Evolutionary conservation across 306 rosid genomes (phyloP).

Genomic region (Canavalia ensiformis): DNA sequence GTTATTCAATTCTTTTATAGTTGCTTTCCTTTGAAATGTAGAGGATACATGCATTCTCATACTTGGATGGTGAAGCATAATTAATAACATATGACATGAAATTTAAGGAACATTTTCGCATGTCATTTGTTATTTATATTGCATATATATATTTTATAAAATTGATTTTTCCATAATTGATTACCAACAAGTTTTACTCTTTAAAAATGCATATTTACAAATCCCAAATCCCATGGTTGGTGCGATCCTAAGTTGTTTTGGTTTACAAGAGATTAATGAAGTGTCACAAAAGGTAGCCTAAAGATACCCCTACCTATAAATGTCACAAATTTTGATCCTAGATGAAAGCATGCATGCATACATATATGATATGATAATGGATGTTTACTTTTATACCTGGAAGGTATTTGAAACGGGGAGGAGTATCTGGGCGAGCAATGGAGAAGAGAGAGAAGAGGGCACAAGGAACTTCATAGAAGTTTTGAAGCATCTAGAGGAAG

Average conservation of each 20-base stretch:
- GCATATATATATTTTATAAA: neutral
- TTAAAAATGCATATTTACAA: neutral
- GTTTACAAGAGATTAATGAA: neutral
- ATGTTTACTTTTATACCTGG: neutral
- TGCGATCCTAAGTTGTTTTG: neutral
- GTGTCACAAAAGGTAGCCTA: neutral
- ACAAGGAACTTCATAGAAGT: conserved; percentile 66
- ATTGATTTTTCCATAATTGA: neutral
- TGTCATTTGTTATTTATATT: conserved; percentile 13
- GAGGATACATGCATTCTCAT: no score
- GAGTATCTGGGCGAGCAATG: conserved; percentile 64
- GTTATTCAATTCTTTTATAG: no score
- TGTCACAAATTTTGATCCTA: no score
- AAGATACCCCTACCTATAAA: neutral
- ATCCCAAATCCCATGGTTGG: neutral
- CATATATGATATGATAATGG: neutral
- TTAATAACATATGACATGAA: neutral
- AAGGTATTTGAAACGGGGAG: conserved; percentile 63
- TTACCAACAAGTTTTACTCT: neutral
- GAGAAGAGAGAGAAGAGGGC: conserved; percentile 68
- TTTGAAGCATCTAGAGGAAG: conserved; percentile 65
- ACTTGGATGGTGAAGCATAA: neutral
- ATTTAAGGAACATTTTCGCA: neutral
- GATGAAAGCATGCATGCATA: neutral
- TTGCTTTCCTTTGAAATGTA: neutral